Conservation (phyloP, 345 rosid genomes). For the Brassica juncea region DNA sequence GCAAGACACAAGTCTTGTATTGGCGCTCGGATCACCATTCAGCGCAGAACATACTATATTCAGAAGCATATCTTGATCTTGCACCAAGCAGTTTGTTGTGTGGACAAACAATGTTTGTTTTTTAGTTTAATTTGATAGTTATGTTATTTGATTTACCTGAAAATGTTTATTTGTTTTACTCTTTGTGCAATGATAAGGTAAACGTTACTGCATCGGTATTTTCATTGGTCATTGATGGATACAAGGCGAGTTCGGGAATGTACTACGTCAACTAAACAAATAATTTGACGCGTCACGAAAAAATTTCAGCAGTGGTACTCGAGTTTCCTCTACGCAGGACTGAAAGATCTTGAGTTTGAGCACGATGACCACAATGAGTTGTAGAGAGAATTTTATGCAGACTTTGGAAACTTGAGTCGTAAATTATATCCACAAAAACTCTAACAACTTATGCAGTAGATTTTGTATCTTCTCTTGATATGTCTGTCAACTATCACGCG, state of each 20-base stretch:
- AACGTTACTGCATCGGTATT: constrained; percentile 32
- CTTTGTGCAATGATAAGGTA: constrained; percentile 19
- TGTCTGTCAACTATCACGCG: background rate
- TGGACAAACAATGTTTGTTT: background rate
- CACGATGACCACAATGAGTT: constrained; percentile 16
- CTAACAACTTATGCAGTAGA: background rate
- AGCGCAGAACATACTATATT: constrained; percentile 27
- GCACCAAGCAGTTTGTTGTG: constrained; percentile 32
- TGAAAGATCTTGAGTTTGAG: constrained; percentile 13
- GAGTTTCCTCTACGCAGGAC: constrained; percentile 9
- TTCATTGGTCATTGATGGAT: constrained; percentile 33
- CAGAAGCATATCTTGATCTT: constrained; percentile 35
- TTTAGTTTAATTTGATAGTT: background rate
- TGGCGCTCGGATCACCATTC: constrained; percentile 27
- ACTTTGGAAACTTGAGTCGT: constrained; percentile 14
- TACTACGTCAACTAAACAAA: constrained; percentile 24
- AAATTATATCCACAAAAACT: background rate
- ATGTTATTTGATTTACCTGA: background rate
- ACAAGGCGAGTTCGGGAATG: constrained; percentile 21
- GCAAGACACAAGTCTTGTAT: constrained; percentile 28
- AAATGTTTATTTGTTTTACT: background rate
- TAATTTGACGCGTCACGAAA: constrained; percentile 35
- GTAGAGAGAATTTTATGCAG: constrained; percentile 23
- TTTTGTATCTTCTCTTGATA: background rate
- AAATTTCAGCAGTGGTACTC: constrained; percentile 35